phyloP scores from a whole-genome alignment of 495 filamentous ascomycete genomes.

The Cladorrhinum samala region DNA sequence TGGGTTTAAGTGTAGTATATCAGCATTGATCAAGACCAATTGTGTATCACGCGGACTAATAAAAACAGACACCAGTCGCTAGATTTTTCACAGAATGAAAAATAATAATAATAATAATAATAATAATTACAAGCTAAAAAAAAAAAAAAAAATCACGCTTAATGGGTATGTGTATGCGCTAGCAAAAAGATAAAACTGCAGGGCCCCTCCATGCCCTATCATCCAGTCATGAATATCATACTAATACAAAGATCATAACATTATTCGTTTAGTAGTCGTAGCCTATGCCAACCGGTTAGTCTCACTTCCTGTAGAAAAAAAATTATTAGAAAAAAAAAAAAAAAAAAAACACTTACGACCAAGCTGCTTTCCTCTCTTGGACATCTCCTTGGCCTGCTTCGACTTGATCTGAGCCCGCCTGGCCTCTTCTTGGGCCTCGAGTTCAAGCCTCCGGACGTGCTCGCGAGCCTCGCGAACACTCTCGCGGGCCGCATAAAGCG shows the following conservation, averaged over 20 bases:
- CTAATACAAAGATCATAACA: too few relatives aligned
- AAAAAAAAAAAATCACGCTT: too few relatives aligned
- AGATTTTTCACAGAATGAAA: neutral
- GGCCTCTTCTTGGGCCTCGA: slow-evolving; percentile 57
- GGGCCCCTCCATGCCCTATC: too few relatives aligned
- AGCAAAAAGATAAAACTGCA: too few relatives aligned
- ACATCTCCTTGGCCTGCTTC: slow-evolving; percentile 54
- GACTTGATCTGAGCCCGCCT: slow-evolving; percentile 59
- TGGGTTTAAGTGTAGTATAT: too few relatives aligned
- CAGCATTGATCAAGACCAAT: too few relatives aligned
- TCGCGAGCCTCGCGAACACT: slow-evolving; percentile 56
- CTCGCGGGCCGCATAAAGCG: slow-evolving; percentile 47
- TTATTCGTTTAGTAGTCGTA: neutral
- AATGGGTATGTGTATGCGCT: too few relatives aligned
- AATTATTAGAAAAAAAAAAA: neutral
- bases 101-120: neutral
- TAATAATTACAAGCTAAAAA: too few relatives aligned
- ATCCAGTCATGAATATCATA: too few relatives aligned
- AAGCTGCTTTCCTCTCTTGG: slow-evolving; percentile 59
- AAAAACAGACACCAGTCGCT: neutral
- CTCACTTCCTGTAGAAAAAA: neutral
- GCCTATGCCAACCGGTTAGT: neutral
- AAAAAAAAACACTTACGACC: slow-evolving; percentile 46
- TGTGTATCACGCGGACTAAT: neutral
- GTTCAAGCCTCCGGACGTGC: slow-evolving; percentile 56